Conservation (phyloP, 352 stramenopile genomes). For the Paralagenidium karlingii region DNA sequence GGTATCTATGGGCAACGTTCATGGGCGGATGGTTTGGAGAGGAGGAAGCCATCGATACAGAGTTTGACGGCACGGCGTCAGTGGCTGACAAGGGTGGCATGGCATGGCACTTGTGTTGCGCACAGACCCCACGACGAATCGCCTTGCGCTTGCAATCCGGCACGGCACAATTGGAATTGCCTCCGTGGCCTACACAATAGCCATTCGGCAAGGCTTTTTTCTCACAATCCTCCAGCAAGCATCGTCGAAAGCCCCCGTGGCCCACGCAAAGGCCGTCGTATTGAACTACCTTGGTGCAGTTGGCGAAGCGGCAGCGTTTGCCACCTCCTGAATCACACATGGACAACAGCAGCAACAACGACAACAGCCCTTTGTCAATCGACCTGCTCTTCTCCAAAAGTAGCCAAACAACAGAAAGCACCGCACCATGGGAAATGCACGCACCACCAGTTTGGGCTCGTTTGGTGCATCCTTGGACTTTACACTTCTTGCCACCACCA, state of each 20-base stretch:
- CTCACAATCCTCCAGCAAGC: slow-evolving; percentile 23
- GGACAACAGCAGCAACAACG: too few relatives aligned
- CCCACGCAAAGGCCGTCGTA: slow-evolving; percentile 44
- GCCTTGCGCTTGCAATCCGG: slow-evolving; percentile 19
- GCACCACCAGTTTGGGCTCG: slow-evolving; percentile 23
- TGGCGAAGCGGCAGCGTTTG: slow-evolving; percentile 28
- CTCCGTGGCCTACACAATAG: slow-evolving; percentile 31
- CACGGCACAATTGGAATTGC: slow-evolving; percentile 20
- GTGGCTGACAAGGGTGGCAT: background rate
- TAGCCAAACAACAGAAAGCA: background rate
- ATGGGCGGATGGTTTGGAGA: too few relatives aligned
- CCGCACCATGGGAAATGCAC: slow-evolving; percentile 22
- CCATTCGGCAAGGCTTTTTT: slow-evolving; percentile 31
- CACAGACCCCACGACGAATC: slow-evolving; percentile 18
- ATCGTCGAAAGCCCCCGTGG: slow-evolving; percentile 39
- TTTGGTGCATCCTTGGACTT: slow-evolving; percentile 21
- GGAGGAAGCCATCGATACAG: too few relatives aligned
- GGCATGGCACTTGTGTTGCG: slow-evolving; percentile 13
- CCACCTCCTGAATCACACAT: slow-evolving; percentile 8
- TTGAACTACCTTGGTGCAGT: slow-evolving; percentile 54
- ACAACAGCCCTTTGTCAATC: too few relatives aligned
- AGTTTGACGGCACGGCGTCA: background rate
- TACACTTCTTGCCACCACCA: slow-evolving; percentile 34
- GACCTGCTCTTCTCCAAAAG: background rate
- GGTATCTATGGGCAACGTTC: too few relatives aligned